Conservation (phyloP, 331 rosid genomes). For the Spiraea crenata region DNA sequence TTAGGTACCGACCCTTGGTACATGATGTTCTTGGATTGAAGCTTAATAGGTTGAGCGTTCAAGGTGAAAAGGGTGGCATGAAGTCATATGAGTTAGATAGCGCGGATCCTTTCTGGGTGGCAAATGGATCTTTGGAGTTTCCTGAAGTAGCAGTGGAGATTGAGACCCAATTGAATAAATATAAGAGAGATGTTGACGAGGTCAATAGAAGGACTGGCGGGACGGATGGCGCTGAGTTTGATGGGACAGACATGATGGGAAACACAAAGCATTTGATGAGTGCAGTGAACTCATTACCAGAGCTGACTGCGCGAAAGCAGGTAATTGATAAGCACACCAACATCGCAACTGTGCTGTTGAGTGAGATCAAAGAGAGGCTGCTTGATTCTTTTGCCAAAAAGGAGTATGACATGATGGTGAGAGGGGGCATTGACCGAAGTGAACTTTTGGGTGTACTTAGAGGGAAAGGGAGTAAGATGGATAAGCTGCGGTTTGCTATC, state of each 20-base stretch:
- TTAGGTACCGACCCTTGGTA: conserved; percentile 75
- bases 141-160: conserved; percentile 92
- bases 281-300: conserved; percentile 90
- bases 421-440: conserved; percentile 72
- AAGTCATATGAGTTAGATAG: conserved; percentile 75
- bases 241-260: conserved; percentile 80
- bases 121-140: conserved; percentile 68
- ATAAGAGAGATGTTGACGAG: conserved; percentile 88
- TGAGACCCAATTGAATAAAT: conserved; percentile 72
- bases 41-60: conserved; percentile 75
- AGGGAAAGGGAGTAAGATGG: conserved; percentile 82
- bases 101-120: conserved; percentile 75
- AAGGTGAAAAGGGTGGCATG: conserved; percentile 83
- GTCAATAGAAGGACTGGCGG: conserved; percentile 84
- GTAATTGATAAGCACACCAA: conserved; percentile 89
- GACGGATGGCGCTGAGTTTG: conserved; percentile 69
- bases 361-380: conserved; percentile 85
- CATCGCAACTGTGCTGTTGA: conserved; percentile 82
- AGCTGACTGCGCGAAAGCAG: conserved; percentile 82
- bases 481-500: conserved; percentile 86
- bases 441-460: conserved; percentile 62
- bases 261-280: conserved; percentile 89
- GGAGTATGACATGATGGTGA: conserved; percentile 81
- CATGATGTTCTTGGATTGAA: conserved; percentile 82
- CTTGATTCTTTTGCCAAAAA: conserved; percentile 79